Percentiles rank a stretch among this genome's conserved stretches.
These are phyloP conservation scores for Monilinia vaccinii-corymbosi DNA, from an alignment of 2,329 filamentous ascomycete genomes.

Conservation along the genomic window DNA sequence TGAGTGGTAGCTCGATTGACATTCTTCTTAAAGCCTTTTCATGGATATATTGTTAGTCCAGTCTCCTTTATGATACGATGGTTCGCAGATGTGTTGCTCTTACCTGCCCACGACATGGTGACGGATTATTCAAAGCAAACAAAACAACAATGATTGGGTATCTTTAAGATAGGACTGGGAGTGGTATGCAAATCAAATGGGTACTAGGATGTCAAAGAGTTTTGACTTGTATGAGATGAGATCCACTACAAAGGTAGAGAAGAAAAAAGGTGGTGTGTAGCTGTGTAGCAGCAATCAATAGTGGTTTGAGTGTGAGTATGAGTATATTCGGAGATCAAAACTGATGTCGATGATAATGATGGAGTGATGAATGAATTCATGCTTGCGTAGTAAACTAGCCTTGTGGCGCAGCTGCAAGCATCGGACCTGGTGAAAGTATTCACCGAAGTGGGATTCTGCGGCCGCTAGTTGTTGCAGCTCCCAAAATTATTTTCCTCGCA, in stretches of 20 bases:
- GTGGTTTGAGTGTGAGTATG: not conserved
- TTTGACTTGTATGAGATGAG: not conserved
- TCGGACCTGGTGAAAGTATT: slow-evolving; percentile 3
- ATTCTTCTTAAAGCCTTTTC: slow-evolving; percentile 79
- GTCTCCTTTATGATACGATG: slow-evolving; percentile 12
- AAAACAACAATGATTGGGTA: not conserved
- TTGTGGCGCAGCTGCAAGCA: slow-evolving; percentile 10
- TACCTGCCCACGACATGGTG: slow-evolving; percentile 43
- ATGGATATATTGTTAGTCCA: not conserved
- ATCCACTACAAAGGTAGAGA: not conserved
- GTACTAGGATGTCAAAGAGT: not conserved
- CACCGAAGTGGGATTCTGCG: not conserved
- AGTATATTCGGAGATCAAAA: slow-evolving; percentile 1
- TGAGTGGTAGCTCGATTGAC: slow-evolving; percentile 98
- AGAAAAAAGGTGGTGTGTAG: too few relatives aligned
- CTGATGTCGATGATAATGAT: slow-evolving; percentile 8
- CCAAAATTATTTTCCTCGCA: slow-evolving; percentile 6
- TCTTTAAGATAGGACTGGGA: not conserved
- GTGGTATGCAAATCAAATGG: not conserved
- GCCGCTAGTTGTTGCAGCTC: not conserved
- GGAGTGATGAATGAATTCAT: too few relatives aligned
- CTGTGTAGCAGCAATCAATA: not conserved
- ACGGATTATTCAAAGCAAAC: slow-evolving; percentile 9
- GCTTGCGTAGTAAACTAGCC: not conserved
- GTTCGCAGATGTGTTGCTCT: slow-evolving; percentile 19